phyloP scores from a whole-genome alignment of 2,329 filamentous ascomycete genomes.

The Ceratocystis harringtonii region DNA sequence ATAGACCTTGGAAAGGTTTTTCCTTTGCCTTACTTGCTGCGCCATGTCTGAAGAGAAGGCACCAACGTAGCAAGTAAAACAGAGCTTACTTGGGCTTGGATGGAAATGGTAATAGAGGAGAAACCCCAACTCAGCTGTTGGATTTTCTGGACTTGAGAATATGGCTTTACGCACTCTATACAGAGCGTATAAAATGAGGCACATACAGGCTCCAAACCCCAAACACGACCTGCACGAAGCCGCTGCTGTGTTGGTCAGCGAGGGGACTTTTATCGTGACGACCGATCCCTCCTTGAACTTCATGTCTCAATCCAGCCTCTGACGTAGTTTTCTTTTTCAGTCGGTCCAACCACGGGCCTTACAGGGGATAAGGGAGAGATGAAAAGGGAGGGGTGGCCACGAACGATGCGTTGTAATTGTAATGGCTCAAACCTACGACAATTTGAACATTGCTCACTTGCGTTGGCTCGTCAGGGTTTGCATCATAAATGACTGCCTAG shows the following conservation, averaged over 20 bases:
- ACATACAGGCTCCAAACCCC: not conserved
- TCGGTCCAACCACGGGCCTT: not conserved
- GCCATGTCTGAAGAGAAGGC: not conserved
- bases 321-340: not conserved
- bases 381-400: not conserved
- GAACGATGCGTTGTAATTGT: not conserved
- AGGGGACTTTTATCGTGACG: not conserved
- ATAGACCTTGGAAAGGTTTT: not conserved
- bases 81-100: not conserved
- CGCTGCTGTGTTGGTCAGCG: not conserved
- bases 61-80: not conserved
- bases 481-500: no score
- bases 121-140: no score
- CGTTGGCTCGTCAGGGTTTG: no score
- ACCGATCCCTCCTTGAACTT: not conserved
- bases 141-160: no score
- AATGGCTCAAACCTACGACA: no score
- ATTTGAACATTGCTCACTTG: no score
- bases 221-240: not conserved
- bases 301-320: not conserved
- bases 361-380: not conserved
- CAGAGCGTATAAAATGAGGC: not conserved
- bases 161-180: no score
- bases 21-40: not conserved
- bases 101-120: not conserved